Percentiles rank a stretch among this genome's conserved stretches.
Evolutionary conservation across 106 monocot genomes (phyloP).

Genomic region (Allium sativum): DNA sequence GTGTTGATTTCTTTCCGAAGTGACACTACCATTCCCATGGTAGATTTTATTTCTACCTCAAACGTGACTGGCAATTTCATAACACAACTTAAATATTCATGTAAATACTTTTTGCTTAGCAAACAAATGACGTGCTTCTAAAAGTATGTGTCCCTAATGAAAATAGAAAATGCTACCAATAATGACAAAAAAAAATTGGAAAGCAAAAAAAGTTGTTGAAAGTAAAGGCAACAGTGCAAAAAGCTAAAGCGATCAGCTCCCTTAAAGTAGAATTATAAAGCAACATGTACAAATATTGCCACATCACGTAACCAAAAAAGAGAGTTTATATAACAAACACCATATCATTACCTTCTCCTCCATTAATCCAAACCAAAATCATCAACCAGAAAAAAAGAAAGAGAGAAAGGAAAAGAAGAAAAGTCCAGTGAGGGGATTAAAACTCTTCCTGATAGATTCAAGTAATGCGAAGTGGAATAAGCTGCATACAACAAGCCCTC

Average conservation of each 20-base stretch:
- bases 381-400: neutral
- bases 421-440: neutral
- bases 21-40: too few relatives aligned
- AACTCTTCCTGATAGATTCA: neutral
- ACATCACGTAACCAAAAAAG: neutral
- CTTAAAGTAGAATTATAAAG: slow-evolving; percentile 8
- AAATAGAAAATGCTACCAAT: neutral
- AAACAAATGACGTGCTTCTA: neutral
- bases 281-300: neutral
- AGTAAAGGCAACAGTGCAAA: slow-evolving; percentile 7
- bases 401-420: neutral
- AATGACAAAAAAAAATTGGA: neutral
- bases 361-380: neutral
- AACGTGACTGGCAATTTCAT: neutral
- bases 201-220: neutral
- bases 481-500: slow-evolving; percentile 82
- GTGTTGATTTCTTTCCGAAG: neutral
- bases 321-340: neutral
- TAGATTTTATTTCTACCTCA: neutral
- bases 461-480: slow-evolving; percentile 74
- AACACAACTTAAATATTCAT: neutral
- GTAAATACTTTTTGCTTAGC: neutral
- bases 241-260: neutral
- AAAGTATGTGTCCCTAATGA: neutral
- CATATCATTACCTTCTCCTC: neutral